Percentiles rank a stretch among this genome's conserved stretches.
Conservation (phyloP, 768 basidiomycete species). For the Rickenella mellea region DNA sequence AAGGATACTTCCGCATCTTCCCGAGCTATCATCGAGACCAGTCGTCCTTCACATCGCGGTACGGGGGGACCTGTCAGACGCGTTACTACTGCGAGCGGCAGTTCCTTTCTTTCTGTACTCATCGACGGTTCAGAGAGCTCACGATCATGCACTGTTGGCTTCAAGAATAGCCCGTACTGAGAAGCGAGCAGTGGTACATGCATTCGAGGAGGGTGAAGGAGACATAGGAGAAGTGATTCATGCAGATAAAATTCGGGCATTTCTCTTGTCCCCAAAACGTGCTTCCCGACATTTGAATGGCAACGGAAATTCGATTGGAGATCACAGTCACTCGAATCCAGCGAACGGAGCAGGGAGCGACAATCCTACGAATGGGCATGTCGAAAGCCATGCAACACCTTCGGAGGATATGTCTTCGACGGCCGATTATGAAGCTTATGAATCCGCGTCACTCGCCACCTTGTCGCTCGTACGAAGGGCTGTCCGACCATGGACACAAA, state of each 20-base stretch:
- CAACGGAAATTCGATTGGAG: slow-evolving; percentile 19
- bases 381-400: not conserved
- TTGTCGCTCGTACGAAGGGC: slow-evolving; percentile 53
- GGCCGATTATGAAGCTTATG: slow-evolving; percentile 44
- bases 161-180: slow-evolving; percentile 66
- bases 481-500: slow-evolving; percentile 41
- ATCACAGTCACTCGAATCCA: no score
- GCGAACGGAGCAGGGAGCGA: slow-evolving; percentile 20
- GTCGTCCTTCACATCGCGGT: slow-evolving; percentile 67
- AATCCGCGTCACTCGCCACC: slow-evolving; percentile 58
- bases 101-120: slow-evolving; percentile 81
- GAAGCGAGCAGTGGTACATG: slow-evolving; percentile 76
- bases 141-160: slow-evolving; percentile 85
- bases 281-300: slow-evolving; percentile 7
- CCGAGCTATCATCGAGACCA: slow-evolving; percentile 53
- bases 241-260: slow-evolving; percentile 51
- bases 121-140: slow-evolving; percentile 66
- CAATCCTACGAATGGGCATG: slow-evolving; percentile 7
- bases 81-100: slow-evolving; percentile 66
- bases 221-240: slow-evolving; percentile 39
- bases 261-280: slow-evolving; percentile 42
- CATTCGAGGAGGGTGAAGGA: slow-evolving; percentile 46
- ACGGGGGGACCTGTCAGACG: slow-evolving; percentile 59
- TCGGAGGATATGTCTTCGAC: slow-evolving; percentile 13
- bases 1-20: slow-evolving; percentile 57